A percentile compares a stretch with the other conserved stretches of the same genome.
Conservation (phyloP, 352 stramenopile species). For the Phytophthora sojae region DNA sequence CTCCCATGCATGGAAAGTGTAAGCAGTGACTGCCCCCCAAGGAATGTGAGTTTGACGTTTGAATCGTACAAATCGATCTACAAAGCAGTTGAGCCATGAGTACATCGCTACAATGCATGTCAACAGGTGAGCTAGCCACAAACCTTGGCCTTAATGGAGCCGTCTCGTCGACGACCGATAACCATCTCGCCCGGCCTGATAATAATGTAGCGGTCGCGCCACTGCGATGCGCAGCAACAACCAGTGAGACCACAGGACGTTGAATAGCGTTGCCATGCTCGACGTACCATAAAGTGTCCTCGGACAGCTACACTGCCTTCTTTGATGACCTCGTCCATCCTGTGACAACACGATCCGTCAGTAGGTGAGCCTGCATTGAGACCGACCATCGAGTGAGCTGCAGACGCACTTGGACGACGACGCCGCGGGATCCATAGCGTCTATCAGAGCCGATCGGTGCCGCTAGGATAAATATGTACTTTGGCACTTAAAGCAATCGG, state of each 20-base stretch:
- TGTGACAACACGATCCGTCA: slow-evolving; percentile 1
- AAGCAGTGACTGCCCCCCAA: slow-evolving; percentile 63
- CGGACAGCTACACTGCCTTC: slow-evolving; percentile 68
- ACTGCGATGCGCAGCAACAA: slow-evolving; percentile 40
- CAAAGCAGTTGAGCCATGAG: slow-evolving; percentile 8
- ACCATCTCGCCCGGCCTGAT: slow-evolving; percentile 57
- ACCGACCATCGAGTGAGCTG: not conserved
- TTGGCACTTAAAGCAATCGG: slow-evolving; percentile 7
- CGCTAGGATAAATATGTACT: slow-evolving; percentile 17
- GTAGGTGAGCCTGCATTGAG: not conserved
- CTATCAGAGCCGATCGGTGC: not conserved
- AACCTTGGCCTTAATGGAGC: slow-evolving; percentile 71
- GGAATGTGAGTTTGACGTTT: slow-evolving; percentile 68
- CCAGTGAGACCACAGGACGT: slow-evolving; percentile 1
- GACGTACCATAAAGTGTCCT: slow-evolving; percentile 68
- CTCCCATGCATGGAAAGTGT: slow-evolving; percentile 55
- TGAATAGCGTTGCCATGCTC: not conserved
- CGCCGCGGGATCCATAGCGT: slow-evolving; percentile 25
- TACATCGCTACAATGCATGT: not conserved
- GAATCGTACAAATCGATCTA: slow-evolving; percentile 71
- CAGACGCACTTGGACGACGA: slow-evolving; percentile 36
- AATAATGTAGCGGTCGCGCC: slow-evolving; percentile 72
- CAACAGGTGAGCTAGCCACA: not conserved
- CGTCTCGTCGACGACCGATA: slow-evolving; percentile 53
- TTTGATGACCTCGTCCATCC: slow-evolving; percentile 51